phyloP scores from a whole-genome alignment of 768 basidiomycete species.

The Russula vinacea region DNA sequence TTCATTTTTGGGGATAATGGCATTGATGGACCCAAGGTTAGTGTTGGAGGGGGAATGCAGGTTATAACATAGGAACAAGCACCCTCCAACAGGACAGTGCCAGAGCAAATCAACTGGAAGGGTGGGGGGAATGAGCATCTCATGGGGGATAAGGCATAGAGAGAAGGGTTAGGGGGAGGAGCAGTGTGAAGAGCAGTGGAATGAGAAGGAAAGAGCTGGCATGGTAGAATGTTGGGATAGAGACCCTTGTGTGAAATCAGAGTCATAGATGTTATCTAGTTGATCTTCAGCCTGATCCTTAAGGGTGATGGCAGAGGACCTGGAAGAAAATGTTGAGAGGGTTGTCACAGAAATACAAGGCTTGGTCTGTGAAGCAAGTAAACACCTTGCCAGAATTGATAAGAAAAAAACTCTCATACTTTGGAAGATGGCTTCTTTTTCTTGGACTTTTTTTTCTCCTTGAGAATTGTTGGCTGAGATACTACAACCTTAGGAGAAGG shows the following conservation, averaged over 20 bases:
- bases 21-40: conserved; percentile 33
- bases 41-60: conserved; percentile 43
- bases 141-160: conserved; percentile 39
- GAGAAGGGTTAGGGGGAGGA: conserved; percentile 26
- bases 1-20: not conserved
- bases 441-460: conserved; percentile 1
- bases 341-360: not conserved
- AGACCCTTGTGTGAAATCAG: conserved; percentile 57
- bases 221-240: conserved; percentile 45
- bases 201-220: conserved; percentile 31
- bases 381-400: not conserved
- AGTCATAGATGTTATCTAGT: conserved; percentile 41
- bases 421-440: not conserved
- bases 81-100: conserved; percentile 45
- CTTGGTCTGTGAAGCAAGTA: not conserved
- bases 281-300: not conserved
- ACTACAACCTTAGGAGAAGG: not conserved
- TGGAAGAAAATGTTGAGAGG: not conserved
- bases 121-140: conserved; percentile 39
- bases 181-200: not conserved
- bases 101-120: conserved; percentile 48
- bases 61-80: conserved; percentile 48
- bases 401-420: not conserved
- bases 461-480: not conserved
- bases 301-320: not conserved